These are phyloP conservation scores for Perkinsus marinus DNA, from an alignment of 169 alveolate genomes.

Conservation along the genomic window DNA sequence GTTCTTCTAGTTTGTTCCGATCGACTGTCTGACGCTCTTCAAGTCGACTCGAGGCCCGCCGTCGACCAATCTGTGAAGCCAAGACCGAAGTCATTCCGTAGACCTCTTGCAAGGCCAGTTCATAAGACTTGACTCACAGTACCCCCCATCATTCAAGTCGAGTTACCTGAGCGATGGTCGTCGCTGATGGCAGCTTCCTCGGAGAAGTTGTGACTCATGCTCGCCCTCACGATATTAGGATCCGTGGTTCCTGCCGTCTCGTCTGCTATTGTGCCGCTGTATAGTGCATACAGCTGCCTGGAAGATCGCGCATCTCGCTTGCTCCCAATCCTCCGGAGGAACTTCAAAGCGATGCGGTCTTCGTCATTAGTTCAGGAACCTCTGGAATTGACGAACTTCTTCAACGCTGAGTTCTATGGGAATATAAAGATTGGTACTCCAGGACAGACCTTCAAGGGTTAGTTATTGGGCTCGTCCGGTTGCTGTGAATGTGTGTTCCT, in stretches of 20 bases:
- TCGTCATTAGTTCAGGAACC: not conserved
- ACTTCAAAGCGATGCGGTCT: not conserved
- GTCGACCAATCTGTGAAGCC: not conserved
- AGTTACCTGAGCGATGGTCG: too few species aligned
- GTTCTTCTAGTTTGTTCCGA: not conserved
- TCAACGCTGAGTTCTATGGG: conserved; percentile 43
- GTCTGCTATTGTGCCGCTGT: not conserved
- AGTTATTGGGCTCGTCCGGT: not conserved
- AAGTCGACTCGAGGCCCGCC: not conserved
- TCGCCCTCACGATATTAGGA: not conserved
- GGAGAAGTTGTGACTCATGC: not conserved
- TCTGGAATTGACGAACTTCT: conserved; percentile 22
- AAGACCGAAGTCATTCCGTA: not conserved
- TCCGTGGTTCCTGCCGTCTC: not conserved
- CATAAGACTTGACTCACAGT: not conserved
- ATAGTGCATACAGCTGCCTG: not conserved
- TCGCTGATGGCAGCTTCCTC: not conserved
- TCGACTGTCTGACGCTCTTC: not conserved
- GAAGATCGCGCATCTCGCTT: not conserved
- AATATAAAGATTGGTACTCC: conserved; percentile 46
- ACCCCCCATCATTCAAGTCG: too few species aligned
- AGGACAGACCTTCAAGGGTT: conserved; percentile 9
- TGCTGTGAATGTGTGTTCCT: not conserved
- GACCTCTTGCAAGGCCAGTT: not conserved
- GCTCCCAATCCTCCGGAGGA: not conserved